These are phyloP conservation scores for Eimeria praecox DNA, from an alignment of 169 alveolate genomes.

Conservation along the genomic window DNA sequence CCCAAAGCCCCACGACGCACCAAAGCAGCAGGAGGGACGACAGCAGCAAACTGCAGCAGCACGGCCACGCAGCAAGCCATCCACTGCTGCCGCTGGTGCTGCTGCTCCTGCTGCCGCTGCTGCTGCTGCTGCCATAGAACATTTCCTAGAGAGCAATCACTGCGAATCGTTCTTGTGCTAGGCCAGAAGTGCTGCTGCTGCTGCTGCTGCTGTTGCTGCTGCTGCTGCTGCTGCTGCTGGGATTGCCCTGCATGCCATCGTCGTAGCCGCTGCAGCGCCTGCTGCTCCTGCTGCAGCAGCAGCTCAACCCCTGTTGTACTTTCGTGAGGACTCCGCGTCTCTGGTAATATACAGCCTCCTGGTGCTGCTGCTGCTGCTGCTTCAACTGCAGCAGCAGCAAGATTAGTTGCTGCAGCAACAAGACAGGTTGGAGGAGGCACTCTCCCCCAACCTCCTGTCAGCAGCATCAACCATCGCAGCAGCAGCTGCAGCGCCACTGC, in stretches of 20 bases:
- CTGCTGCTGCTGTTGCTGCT: constrained; percentile 42
- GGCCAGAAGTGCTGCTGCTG: constrained; percentile 49
- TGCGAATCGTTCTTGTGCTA: constrained; percentile 22
- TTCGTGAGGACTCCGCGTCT: constrained; percentile 34
- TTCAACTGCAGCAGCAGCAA: constrained; percentile 54
- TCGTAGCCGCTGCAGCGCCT: constrained; percentile 54
- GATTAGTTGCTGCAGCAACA: constrained; percentile 50
- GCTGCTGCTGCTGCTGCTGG: background rate
- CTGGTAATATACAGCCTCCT: background rate
- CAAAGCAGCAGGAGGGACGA: constrained; percentile 14
- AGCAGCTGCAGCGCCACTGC: constrained; percentile 17
- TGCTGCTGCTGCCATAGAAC: constrained; percentile 43
- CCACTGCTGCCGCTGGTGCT: constrained; percentile 53
- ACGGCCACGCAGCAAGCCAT: constrained; percentile 49
- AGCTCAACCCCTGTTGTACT: constrained; percentile 37
- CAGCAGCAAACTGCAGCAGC: constrained; percentile 41
- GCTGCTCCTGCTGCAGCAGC: constrained; percentile 52
- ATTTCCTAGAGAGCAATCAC: background rate
- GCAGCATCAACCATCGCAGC: constrained; percentile 40
- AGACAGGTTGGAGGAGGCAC: constrained; percentile 47
- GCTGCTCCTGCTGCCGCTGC: constrained; percentile 54
- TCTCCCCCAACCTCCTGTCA: constrained; percentile 6
- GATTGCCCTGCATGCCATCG: constrained; percentile 25
- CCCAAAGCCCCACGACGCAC: constrained; percentile 15
- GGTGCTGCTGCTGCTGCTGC: constrained; percentile 13